These are phyloP conservation scores for Sungouiella thailandica DNA, from an alignment of 805 yeast genomes.

Conservation along the genomic window DNA sequence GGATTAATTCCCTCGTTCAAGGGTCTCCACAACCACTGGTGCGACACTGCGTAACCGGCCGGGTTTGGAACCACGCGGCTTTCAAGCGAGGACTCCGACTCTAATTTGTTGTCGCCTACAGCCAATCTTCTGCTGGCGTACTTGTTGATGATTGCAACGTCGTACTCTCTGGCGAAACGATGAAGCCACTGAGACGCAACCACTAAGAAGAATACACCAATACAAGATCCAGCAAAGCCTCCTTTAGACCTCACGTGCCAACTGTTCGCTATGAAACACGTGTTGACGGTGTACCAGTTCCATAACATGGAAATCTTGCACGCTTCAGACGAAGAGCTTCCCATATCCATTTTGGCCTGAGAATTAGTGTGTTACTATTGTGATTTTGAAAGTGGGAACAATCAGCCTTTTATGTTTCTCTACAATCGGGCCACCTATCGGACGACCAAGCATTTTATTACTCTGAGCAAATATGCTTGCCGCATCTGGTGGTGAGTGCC, in stretches of 20 bases:
- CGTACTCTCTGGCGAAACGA: constrained; percentile 50
- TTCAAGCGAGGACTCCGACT: background rate
- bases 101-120: background rate
- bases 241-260: constrained; percentile 61
- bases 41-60: constrained; percentile 20
- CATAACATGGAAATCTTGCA: constrained; percentile 53
- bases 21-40: constrained; percentile 26
- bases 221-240: constrained; percentile 69
- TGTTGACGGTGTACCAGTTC: constrained; percentile 68
- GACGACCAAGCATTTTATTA: no score
- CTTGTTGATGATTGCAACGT: constrained; percentile 29
- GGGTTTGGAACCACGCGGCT: background rate
- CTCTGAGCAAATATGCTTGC: no score
- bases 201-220: constrained; percentile 60
- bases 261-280: constrained; percentile 57
- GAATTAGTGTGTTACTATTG: no score
- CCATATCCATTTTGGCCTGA: constrained; percentile 9
- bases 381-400: no score
- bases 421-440: no score
- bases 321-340: constrained; percentile 6
- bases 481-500: no score
- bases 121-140: background rate
- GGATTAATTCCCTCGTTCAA: constrained; percentile 31
- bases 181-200: constrained; percentile 54
- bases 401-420: no score